These are phyloP conservation scores for Pleomassaria siparia DNA, from an alignment of 2,329 filamentous ascomycete species.

Conservation along the genomic window DNA sequence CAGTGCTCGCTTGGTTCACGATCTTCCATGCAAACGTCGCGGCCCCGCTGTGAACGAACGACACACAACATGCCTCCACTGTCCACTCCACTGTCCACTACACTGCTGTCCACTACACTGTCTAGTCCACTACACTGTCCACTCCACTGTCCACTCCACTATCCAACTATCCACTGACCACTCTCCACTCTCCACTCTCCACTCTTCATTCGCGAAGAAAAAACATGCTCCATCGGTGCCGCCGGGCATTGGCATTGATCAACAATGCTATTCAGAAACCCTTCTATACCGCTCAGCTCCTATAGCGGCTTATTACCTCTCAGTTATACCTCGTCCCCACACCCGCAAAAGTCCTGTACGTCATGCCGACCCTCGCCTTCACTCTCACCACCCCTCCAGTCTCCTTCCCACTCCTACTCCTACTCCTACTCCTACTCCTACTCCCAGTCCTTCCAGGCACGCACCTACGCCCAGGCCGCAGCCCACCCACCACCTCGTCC, in stretches of 20 bases:
- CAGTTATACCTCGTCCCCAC: conserved; percentile 25
- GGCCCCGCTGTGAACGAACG: background rate
- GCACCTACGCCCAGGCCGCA: conserved; percentile 23
- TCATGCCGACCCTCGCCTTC: conserved; percentile 46
- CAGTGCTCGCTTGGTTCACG: background rate
- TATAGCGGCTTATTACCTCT: conserved; percentile 24
- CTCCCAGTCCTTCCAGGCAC: conserved; percentile 15
- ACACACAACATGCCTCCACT: conserved; percentile 2
- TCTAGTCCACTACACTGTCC: conserved; percentile 3
- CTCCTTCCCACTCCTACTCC: conserved; percentile 14
- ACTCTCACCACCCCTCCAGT: conserved; percentile 28
- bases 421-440: conserved; percentile 20
- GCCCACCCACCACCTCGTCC: conserved; percentile 5
- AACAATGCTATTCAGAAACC: conserved; percentile 44
- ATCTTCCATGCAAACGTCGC: conserved; percentile 3
- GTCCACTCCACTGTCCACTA: conserved; percentile 7
- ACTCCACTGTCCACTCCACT: conserved; percentile 5
- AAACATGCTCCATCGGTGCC: conserved; percentile 25
- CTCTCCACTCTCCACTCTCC: conserved; percentile 5
- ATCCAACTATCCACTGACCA: conserved; percentile 4
- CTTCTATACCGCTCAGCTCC: conserved; percentile 31
- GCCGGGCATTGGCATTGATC: conserved; percentile 22
- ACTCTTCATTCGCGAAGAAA: too few species aligned
- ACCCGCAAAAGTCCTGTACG: conserved; percentile 39
- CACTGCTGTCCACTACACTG: conserved; percentile 3